Evolutionary conservation across 768 basidiomycete species (phyloP), one percentile per base, ranked within the genome.

Genomic region (Trametopsis cervina): DNA sequence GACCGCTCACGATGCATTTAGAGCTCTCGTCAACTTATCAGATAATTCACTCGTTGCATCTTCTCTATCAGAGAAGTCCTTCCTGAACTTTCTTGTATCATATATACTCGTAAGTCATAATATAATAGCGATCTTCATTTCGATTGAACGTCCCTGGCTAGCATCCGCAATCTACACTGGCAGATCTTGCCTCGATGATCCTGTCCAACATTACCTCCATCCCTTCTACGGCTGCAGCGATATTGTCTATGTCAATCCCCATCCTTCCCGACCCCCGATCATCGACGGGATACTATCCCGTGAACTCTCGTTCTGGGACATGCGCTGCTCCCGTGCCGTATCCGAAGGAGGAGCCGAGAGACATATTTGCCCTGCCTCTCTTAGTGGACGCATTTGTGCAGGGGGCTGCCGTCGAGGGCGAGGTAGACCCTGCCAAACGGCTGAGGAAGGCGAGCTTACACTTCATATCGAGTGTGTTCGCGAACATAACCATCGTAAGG

Each of bases 161-260:
- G 93, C 87, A 92, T 65, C 85, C 89, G n/a, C 80, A 85, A 51
- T 82, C 94, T 9, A 81, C 85, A 49, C 83, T 97, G 22, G 91
- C 92, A 26, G 94, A 97, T 70, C 80, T 98, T 17, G 91, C 93
- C 2, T 78, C 90, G n/a, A 98, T 98, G 95, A 73, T 97, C 1
- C 75, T 98, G 9, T 95, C 93, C n/a, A 98, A 98, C 68, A 69
- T 96, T 26, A 88, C 91, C 7, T 76, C 86, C 4, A 82, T 88
- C 38, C 73, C 86, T 2, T 66, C 76, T 0, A 76, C 86, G 45
- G 85, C 88, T 54, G 69, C 76, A 9, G 63, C 73, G 6, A 63
- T 98, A 7, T 67, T 91, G 4, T 70, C 71, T 1, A 68, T 93
- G 38, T 78, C 78, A 50, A 74, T 96, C 40, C 67, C 80, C 2